phyloP scores from a whole-genome alignment of 768 basidiomycete genomes.

The Mycena olivaceomarginata region DNA sequence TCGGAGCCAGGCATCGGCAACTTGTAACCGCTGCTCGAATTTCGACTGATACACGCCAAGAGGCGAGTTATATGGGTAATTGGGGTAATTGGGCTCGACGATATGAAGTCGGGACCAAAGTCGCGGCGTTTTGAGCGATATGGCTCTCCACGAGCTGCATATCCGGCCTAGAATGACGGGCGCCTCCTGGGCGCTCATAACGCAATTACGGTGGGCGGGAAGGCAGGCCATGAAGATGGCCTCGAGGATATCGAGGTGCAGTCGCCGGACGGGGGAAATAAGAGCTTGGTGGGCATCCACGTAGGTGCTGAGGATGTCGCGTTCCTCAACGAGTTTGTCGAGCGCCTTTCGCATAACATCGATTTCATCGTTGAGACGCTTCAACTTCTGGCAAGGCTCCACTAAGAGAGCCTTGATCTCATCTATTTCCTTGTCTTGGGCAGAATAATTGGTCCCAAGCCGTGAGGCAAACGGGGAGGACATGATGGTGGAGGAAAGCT shows the following conservation, averaged over 20 bases:
- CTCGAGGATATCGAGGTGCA: slow-evolving; percentile 23
- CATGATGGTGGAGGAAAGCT: background rate
- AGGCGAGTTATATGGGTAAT: background rate
- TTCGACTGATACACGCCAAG: background rate
- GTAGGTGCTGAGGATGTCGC: background rate
- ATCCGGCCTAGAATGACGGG: slow-evolving; percentile 34
- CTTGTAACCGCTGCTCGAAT: slow-evolving; percentile 8
- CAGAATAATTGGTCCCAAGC: slow-evolving; percentile 25
- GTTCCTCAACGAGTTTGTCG: background rate
- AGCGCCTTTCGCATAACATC: background rate
- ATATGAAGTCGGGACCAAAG: slow-evolving; percentile 51
- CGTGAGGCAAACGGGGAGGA: slow-evolving; percentile 15
- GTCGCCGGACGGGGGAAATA: slow-evolving; percentile 4
- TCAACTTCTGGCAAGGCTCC: background rate
- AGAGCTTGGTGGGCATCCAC: slow-evolving; percentile 19
- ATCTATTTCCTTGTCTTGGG: slow-evolving; percentile 5
- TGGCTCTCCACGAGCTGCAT: slow-evolving; percentile 52
- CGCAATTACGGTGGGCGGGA: slow-evolving; percentile 24
- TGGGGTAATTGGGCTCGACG: slow-evolving; percentile 18
- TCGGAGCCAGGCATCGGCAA: slow-evolving; percentile 11
- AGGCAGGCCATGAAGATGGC: slow-evolving; percentile 36
- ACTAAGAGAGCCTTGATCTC: slow-evolving; percentile 6
- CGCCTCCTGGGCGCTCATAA: slow-evolving; percentile 25
- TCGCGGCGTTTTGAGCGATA: slow-evolving; percentile 48
- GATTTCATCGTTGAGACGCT: slow-evolving; percentile 15